Conservation (phyloP, 2,329 filamentous ascomycete species). For the Pseudocercospora musae region DNA sequence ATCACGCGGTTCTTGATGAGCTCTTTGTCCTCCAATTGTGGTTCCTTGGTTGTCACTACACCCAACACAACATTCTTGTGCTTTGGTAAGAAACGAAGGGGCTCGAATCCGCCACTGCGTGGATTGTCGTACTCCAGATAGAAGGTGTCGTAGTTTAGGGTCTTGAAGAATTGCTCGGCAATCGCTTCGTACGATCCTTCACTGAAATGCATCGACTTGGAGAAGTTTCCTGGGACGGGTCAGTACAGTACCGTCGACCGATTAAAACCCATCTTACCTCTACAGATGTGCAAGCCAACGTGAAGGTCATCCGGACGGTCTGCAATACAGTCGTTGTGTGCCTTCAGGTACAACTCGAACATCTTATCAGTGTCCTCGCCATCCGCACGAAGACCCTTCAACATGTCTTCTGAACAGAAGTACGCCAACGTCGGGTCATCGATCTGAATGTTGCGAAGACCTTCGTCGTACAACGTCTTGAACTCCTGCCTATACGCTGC, state of each 20-base stretch:
- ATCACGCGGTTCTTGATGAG: conserved; percentile 35
- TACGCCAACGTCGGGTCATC: conserved; percentile 41
- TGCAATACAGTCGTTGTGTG: conserved; percentile 38
- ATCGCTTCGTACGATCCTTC: conserved; percentile 40
- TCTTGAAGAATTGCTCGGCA: conserved; percentile 38
- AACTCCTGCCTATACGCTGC: conserved; percentile 37
- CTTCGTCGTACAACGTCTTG: conserved; percentile 35
- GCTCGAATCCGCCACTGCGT: conserved; percentile 39
- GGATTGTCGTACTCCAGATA: conserved; percentile 42
- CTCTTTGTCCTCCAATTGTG: conserved; percentile 36
- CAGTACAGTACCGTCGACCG: not conserved
- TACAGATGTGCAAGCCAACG: conserved; percentile 39
- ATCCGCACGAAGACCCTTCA: conserved; percentile 34
- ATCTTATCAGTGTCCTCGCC: conserved; percentile 38
- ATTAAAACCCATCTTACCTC: conserved; percentile 27
- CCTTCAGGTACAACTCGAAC: conserved; percentile 38
- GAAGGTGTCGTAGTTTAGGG: conserved; percentile 40
- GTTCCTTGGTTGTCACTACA: conserved; percentile 39
- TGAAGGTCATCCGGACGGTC: conserved; percentile 36
- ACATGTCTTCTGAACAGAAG: conserved; percentile 39
- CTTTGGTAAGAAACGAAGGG: conserved; percentile 37
- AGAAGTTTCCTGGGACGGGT: conserved; percentile 34
- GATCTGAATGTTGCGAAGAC: conserved; percentile 38
- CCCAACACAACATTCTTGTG: conserved; percentile 41
- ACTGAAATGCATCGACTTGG: conserved; percentile 39